Conservation (phyloP, 2,329 filamentous ascomycete species). For the Plenodomus lindquistii region DNA sequence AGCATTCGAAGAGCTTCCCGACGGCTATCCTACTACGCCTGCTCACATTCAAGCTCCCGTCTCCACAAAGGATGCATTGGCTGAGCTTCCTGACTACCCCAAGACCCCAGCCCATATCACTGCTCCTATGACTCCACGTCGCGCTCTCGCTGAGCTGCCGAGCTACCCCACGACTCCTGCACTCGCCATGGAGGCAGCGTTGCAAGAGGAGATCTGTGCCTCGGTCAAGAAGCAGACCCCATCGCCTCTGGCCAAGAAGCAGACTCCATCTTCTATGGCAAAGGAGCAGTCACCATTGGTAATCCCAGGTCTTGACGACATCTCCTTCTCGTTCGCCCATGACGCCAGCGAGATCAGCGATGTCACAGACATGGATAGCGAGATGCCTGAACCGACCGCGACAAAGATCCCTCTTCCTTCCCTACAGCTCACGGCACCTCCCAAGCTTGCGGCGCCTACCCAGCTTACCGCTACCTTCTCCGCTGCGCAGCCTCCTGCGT, state of each 20-base stretch:
- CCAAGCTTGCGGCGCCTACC: background rate
- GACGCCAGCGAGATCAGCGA: slow-evolving; percentile 15
- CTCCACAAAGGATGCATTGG: slow-evolving; percentile 7
- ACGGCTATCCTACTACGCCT: slow-evolving; percentile 14
- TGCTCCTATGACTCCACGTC: slow-evolving; percentile 20
- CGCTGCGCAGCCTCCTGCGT: slow-evolving; percentile 16
- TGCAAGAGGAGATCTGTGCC: slow-evolving; percentile 29
- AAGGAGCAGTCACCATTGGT: slow-evolving; percentile 26
- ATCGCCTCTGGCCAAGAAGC: slow-evolving; percentile 27
- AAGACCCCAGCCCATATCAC: slow-evolving; percentile 27
- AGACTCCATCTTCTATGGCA: slow-evolving; percentile 19
- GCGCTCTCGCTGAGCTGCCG: slow-evolving; percentile 28
- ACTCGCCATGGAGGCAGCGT: slow-evolving; percentile 26
- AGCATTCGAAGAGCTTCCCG: slow-evolving; percentile 16
- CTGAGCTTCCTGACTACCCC: slow-evolving; percentile 28
- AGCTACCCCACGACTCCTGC: slow-evolving; percentile 28
- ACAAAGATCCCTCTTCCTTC: slow-evolving; percentile 22
- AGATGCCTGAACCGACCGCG: slow-evolving; percentile 11
- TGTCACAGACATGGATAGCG: slow-evolving; percentile 15
- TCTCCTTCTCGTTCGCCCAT: slow-evolving; percentile 12
- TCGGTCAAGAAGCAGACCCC: slow-evolving; percentile 33
- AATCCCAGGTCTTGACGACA: slow-evolving; percentile 11
- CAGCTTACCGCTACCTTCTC: slow-evolving; percentile 9
- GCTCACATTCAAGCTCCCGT: slow-evolving; percentile 12
- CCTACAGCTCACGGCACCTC: slow-evolving; percentile 8